A percentile compares a stretch with the other conserved stretches of the same genome.
Conservation (phyloP, 73 alveolate genomes). For the Vitrella brassicaformis region DNA sequence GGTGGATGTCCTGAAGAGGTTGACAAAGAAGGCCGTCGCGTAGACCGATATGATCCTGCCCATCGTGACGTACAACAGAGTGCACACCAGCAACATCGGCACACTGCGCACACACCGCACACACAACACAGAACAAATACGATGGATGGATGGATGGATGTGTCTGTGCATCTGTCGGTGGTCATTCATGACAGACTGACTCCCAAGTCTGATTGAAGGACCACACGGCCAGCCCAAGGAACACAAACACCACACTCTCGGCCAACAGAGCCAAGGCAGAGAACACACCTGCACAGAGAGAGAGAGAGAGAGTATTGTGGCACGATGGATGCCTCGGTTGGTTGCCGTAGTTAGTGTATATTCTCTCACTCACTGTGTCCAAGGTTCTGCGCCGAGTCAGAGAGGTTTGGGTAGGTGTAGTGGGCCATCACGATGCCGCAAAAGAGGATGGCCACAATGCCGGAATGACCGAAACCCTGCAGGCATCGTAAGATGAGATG, state of each 20-base stretch:
- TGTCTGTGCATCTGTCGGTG: too few species aligned
- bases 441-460: constrained; percentile 51
- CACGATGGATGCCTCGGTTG: too few species aligned
- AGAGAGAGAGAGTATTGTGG: too few species aligned
- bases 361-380: too few species aligned
- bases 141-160: too few species aligned
- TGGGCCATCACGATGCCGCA: constrained; percentile 48
- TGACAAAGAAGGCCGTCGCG: constrained; percentile 4
- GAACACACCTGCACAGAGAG: too few species aligned
- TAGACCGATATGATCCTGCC: constrained; percentile 28
- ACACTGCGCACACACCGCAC: too few species aligned
- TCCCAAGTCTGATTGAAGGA: constrained; percentile 29
- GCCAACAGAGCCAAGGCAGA: constrained; percentile 46
- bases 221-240: constrained; percentile 50
- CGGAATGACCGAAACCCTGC: constrained; percentile 50
- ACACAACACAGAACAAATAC: too few species aligned
- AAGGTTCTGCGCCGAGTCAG: constrained; percentile 21
- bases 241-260: constrained; percentile 48
- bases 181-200: too few species aligned
- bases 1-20: constrained; percentile 5
- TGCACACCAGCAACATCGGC: constrained; percentile 4
- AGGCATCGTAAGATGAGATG: too few species aligned
- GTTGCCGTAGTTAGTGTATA: too few species aligned
- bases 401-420: constrained; percentile 48
- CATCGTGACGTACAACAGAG: neutral